A percentile compares a stretch with the other conserved stretches of the same genome.
phyloP scores from a whole-genome alignment of 257 asterid genomes.

The Nicotiana sylvestris region DNA sequence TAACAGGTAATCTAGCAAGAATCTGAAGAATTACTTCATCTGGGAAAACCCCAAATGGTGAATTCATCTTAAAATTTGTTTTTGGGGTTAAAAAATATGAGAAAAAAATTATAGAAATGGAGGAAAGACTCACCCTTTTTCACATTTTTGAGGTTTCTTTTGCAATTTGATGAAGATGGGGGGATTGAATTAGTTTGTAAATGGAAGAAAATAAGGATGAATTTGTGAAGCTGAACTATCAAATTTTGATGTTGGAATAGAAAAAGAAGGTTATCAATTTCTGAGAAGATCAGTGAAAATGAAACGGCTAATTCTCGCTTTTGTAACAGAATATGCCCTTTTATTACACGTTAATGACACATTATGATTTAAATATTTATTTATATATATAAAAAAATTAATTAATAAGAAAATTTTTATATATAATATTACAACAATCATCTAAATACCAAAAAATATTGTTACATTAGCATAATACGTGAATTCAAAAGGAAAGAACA shows the following conservation, averaged over 20 bases:
- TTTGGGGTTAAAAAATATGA: not conserved
- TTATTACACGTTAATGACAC: not conserved
- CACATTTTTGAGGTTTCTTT: not conserved
- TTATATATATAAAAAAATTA: too few species aligned
- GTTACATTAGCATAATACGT: too few species aligned
- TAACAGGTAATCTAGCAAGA: slow-evolving; percentile 74
- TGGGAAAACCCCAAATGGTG: slow-evolving; percentile 49
- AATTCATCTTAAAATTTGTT: slow-evolving; percentile 28
- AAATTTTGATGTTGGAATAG: too few species aligned
- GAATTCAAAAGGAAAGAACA: too few species aligned
- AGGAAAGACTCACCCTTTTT: not conserved
- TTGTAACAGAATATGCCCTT: not conserved
- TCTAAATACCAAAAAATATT: too few species aligned
- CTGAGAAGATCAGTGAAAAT: not conserved
- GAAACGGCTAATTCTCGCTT: not conserved
- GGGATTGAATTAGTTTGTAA: not conserved
- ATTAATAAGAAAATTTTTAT: too few species aligned
- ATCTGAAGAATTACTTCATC: slow-evolving; percentile 70
- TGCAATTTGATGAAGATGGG: not conserved
- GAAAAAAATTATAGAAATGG: not conserved
- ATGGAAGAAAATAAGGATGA: not conserved
- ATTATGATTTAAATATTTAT: too few species aligned
- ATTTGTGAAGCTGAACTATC: not conserved
- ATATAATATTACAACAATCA: too few species aligned
- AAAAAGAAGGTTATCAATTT: too few species aligned